Conservation (phyloP, 2,329 filamentous ascomycete species). For the Aspergillus pseudoglaucus region DNA sequence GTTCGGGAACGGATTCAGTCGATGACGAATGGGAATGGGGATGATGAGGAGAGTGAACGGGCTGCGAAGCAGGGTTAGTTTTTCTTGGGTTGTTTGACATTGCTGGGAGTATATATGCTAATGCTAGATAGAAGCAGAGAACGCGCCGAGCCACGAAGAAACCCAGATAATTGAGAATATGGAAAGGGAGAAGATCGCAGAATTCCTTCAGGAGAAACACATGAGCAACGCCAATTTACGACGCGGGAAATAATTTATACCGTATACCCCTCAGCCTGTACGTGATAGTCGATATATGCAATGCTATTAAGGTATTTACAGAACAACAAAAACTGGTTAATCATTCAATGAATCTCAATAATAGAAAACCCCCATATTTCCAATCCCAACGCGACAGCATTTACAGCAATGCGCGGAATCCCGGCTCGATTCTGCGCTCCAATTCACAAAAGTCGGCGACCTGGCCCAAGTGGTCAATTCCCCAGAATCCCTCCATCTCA, state of each 20-base stretch:
- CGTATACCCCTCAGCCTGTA: constrained; percentile 2
- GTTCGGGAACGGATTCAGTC: constrained; percentile 9
- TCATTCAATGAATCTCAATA: not conserved
- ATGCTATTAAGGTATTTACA: constrained; percentile 1
- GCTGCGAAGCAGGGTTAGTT: constrained; percentile 1
- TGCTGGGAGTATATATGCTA: too few species aligned
- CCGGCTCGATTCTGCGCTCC: constrained; percentile 29
- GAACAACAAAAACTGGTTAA: not conserved
- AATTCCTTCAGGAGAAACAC: constrained; percentile 27
- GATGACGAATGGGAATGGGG: constrained; percentile 1
- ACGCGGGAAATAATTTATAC: constrained; percentile 3
- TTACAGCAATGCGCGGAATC: constrained; percentile 25
- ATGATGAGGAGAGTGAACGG: not conserved
- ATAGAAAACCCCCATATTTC: not conserved
- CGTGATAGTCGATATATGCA: not conserved
- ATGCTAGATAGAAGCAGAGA: constrained; percentile 1
- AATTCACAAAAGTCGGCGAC: constrained; percentile 49
- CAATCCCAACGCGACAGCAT: not conserved
- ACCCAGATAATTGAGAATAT: constrained; percentile 20
- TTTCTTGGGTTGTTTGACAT: not conserved
- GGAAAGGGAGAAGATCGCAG: constrained; percentile 24
- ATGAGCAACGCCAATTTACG: constrained; percentile 14
- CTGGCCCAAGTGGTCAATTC: constrained; percentile 54
- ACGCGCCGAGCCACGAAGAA: constrained; percentile 9
- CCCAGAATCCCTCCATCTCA: constrained; percentile 52